A percentile compares a stretch with the other conserved stretches of the same genome.
Conservation (phyloP, 2,329 filamentous ascomycete species). For the Monilinia fructigena region DNA sequence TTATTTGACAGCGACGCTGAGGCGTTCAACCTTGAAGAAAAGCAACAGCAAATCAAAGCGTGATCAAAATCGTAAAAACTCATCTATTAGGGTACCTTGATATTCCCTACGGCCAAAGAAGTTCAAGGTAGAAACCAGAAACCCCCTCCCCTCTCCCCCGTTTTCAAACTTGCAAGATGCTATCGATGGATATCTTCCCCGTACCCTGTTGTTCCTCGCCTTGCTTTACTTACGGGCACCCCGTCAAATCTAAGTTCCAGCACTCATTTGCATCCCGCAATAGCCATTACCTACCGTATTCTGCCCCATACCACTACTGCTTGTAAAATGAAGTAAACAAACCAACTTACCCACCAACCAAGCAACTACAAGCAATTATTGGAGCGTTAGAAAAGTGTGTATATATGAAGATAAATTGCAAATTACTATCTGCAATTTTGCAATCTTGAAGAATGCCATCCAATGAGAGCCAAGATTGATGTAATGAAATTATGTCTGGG, state of each 20-base stretch:
- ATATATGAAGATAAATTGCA: conserved; percentile 10
- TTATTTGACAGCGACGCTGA: conserved; percentile 16
- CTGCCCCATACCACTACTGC: conserved; percentile 19
- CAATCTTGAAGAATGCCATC: background rate
- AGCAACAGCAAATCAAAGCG: conserved; percentile 1
- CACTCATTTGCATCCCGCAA: conserved; percentile 16
- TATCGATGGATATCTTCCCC: background rate
- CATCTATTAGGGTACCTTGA: background rate
- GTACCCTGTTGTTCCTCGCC: conserved; percentile 9
- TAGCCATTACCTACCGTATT: conserved; percentile 12
- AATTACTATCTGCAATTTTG: conserved; percentile 15
- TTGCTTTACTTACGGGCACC: conserved; percentile 13
- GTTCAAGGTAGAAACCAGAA: background rate
- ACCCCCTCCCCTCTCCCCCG: too few species aligned
- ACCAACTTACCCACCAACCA: background rate
- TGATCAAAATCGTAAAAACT: background rate
- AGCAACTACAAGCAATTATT: background rate
- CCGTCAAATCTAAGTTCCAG: conserved; percentile 13
- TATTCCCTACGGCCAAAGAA: background rate
- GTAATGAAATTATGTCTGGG: conserved; percentile 10
- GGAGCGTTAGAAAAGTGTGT: background rate
- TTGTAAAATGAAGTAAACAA: conserved; percentile 21
- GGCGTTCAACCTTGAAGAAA: background rate
- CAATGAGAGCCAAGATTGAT: background rate
- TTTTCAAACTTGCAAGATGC: background rate